Evolutionary conservation across 78 protist genomes (phyloP).

Genomic region (Speleostelium caveatum): DNA sequence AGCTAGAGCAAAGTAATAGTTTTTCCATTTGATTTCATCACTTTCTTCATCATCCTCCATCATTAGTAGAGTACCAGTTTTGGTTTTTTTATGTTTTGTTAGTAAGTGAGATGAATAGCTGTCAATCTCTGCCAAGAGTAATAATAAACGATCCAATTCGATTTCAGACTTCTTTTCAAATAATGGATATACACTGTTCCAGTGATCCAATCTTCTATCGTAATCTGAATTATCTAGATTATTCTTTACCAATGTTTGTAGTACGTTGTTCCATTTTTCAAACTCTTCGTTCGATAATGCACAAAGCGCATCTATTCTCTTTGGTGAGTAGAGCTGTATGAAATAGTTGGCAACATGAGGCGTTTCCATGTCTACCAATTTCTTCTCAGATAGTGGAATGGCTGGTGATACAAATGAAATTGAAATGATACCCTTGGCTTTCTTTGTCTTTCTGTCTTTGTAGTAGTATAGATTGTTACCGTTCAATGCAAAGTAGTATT

Average conservation of each 20-base stretch:
- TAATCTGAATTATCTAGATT: conserved; percentile 18
- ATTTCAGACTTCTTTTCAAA: conserved; percentile 64
- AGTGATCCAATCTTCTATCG: conserved; percentile 37
- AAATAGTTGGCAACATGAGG: conserved; percentile 38
- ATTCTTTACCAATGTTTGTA: conserved; percentile 30
- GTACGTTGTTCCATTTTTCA: conserved; percentile 41
- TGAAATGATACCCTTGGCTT: conserved; percentile 68
- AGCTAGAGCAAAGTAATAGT: conserved; percentile 54
- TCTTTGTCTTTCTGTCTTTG: conserved; percentile 32
- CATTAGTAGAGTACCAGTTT: conserved; percentile 59
- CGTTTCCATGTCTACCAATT: conserved; percentile 52
- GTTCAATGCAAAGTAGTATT: conserved; percentile 55
- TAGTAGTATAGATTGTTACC: conserved; percentile 62
- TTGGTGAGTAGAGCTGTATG: conserved; percentile 38
- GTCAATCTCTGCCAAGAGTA: conserved; percentile 61
- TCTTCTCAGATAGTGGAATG: conserved; percentile 46
- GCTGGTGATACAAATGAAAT: conserved; percentile 73
- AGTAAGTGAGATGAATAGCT: conserved; percentile 40
- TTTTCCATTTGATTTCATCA: conserved; percentile 47
- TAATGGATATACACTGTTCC: conserved; percentile 18
- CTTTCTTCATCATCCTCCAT: conserved; percentile 71
- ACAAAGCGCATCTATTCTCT: conserved; percentile 64
- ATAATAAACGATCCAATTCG: conserved; percentile 44
- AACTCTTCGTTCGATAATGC: conserved; percentile 55
- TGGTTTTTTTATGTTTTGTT: conserved; percentile 30